phyloP scores from a whole-genome alignment of 2,329 filamentous ascomycete species.

The Colletotrichum echinochloae region DNA sequence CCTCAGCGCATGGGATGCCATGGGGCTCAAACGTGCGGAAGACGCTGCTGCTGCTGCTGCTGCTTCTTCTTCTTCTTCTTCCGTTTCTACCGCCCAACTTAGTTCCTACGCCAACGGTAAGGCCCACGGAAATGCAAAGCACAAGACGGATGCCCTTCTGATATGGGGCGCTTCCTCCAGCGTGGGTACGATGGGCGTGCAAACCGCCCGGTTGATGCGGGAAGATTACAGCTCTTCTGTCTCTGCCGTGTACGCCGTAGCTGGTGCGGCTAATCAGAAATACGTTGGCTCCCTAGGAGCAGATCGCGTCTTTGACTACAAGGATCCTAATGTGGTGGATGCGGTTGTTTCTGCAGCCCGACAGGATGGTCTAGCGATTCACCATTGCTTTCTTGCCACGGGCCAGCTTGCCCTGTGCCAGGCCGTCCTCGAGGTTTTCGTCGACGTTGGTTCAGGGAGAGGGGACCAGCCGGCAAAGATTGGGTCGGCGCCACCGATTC shows the following conservation, averaged over 20 bases:
- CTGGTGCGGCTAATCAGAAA: neutral
- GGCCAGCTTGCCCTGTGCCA: neutral
- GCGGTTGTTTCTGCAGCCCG: neutral
- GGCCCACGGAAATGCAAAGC: neutral
- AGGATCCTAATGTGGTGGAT: neutral
- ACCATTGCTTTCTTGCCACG: neutral
- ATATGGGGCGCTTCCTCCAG: conserved; percentile 3
- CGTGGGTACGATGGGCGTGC: conserved; percentile 22
- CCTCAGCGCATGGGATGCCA: neutral
- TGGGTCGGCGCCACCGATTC: neutral
- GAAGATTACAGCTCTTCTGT: neutral
- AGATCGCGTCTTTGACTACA: neutral
- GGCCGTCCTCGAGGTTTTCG: neutral
- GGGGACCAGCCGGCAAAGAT: neutral
- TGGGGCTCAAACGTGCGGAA: neutral
- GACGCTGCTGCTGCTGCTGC: neutral
- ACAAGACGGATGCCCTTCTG: neutral
- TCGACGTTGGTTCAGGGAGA: neutral
- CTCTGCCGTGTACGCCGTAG: neutral
- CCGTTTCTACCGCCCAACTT: neutral
- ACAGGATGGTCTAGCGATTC: neutral
- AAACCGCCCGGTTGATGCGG: conserved; percentile 36
- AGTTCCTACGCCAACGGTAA: neutral
- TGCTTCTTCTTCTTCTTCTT: neutral
- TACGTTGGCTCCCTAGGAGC: neutral